Evolutionary conservation across 495 filamentous ascomycete species (phyloP), one percentile per base, ranked within the genome.

Genomic region (Penicillium cataractarum): DNA sequence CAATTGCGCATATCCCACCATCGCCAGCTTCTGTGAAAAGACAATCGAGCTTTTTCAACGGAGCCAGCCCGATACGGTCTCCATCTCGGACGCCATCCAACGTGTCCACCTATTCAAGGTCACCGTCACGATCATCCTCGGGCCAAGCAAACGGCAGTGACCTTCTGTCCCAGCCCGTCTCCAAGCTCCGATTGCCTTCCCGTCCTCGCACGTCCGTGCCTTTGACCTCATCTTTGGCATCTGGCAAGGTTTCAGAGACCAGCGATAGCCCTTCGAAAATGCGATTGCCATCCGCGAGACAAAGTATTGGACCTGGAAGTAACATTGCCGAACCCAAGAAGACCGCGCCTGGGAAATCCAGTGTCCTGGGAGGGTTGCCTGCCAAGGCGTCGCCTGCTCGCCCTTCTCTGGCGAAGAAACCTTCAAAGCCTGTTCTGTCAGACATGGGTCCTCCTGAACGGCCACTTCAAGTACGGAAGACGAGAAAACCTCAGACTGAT

Each of bases 21-120:
- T 89, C 89, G 19, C 89, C 89, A 8, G 83, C 80, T 2, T 75
- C 83, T n/a, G 69, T 71, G 10, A 76, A 81, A 60, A 75, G 86
- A 59, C 76, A 77, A 58, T 88, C 87, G 10, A 86, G 81, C 66
- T 89, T 91, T 73, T 90, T 86, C 71, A 79, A 77, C 57, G 72
- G 79, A 13, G 77, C 84, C 52, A 86, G 82, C 62, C 83, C 85
- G 12, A 83, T 84, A 71, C 78, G 81, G 10, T 83, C 85, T 12
- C 79, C 81, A 2, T 80, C 82, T 32, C 78, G 84, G 15, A 83
- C 88, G 9, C 73, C 81, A 22, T 89, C 84, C 10, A 76, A 81
- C 17, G 65, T 85, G 62, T 80, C 80, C 27, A 82, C 71, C 58
- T 82, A 77, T 37, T 78, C 79, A 17, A 70, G 77, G 74, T 80